A percentile compares a stretch with the other conserved stretches of the same genome.
Evolutionary conservation across 148 eudicot species (phyloP).

Genomic region (Linanthus parryae): DNA sequence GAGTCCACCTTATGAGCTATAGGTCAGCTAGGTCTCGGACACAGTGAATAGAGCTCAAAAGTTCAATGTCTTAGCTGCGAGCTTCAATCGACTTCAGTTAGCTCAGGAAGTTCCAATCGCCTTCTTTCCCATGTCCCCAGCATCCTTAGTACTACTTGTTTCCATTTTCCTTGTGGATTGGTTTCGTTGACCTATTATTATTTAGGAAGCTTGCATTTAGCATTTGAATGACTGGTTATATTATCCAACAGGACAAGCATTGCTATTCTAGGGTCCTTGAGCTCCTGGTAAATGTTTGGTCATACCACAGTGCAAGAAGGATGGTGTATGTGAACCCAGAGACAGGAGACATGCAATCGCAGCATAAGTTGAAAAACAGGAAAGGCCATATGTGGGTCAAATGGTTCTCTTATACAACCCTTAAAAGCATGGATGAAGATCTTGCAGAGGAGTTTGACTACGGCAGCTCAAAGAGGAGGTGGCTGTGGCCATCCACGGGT

Average conservation of each 20-base stretch:
- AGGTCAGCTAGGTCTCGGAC: no score
- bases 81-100: no score
- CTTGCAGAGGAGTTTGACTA: constrained; percentile 84
- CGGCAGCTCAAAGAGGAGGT: constrained; percentile 36
- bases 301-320: constrained; percentile 76
- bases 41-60: no score
- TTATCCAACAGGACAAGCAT: constrained; percentile 70
- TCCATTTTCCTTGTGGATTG: background rate
- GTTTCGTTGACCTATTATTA: background rate
- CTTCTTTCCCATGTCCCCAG: no score
- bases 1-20: no score
- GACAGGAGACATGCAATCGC: constrained; percentile 70
- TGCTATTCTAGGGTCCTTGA: constrained; percentile 92
- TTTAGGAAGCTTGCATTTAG: background rate
- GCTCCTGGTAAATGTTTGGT: constrained; percentile 89
- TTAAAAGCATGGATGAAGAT: constrained; percentile 93
- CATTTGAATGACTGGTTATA: background rate
- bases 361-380: constrained; percentile 52
- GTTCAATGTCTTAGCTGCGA: no score
- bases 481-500: constrained; percentile 94
- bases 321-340: constrained; percentile 73
- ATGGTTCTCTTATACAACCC: constrained; percentile 54
- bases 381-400: constrained; percentile 85
- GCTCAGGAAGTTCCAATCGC: no score
- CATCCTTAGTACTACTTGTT: no score